A percentile compares a stretch with the other conserved stretches of the same genome.
Evolutionary conservation across 371 early-diverging fungal species (phyloP).

Genomic region (Apophysomyces trapeziformis): DNA sequence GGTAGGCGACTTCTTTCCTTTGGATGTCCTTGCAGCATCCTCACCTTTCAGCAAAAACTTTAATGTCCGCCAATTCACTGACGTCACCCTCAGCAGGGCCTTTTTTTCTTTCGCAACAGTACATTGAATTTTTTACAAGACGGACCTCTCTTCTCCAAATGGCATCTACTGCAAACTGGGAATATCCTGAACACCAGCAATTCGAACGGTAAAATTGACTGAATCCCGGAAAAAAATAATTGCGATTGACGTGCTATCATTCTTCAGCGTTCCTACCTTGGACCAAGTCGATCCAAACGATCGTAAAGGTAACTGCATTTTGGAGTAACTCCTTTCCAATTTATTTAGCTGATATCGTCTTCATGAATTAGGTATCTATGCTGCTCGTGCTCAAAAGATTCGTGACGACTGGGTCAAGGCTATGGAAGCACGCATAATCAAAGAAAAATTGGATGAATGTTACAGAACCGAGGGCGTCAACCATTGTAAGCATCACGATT

Average conservation of each 20-base stretch:
- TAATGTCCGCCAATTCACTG: too few species aligned
- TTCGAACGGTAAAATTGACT: conserved; percentile 46
- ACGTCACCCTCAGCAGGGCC: background rate
- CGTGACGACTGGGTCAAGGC: conserved; percentile 86
- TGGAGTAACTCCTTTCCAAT: conserved; percentile 4
- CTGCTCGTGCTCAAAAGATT: conserved; percentile 76
- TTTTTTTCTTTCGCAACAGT: background rate
- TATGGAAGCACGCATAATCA: conserved; percentile 81
- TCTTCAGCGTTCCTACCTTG: conserved; percentile 47
- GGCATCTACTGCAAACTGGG: conserved; percentile 44
- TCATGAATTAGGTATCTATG: conserved; percentile 62
- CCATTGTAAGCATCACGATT: conserved; percentile 62
- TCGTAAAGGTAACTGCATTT: conserved; percentile 45
- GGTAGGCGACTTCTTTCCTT: too few species aligned
- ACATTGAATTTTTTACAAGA: background rate
- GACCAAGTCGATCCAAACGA: conserved; percentile 52
- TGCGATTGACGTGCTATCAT: background rate
- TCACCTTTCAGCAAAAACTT: too few species aligned
- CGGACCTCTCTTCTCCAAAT: conserved; percentile 13
- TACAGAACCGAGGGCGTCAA: conserved; percentile 84
- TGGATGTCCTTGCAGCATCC: too few species aligned
- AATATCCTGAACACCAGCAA: conserved; percentile 54
- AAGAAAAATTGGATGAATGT: conserved; percentile 78
- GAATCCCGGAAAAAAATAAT: background rate
- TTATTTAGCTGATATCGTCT: background rate